phyloP scores from a whole-genome alignment of 2,329 filamentous ascomycete species.

The Emergomyces africanus region DNA sequence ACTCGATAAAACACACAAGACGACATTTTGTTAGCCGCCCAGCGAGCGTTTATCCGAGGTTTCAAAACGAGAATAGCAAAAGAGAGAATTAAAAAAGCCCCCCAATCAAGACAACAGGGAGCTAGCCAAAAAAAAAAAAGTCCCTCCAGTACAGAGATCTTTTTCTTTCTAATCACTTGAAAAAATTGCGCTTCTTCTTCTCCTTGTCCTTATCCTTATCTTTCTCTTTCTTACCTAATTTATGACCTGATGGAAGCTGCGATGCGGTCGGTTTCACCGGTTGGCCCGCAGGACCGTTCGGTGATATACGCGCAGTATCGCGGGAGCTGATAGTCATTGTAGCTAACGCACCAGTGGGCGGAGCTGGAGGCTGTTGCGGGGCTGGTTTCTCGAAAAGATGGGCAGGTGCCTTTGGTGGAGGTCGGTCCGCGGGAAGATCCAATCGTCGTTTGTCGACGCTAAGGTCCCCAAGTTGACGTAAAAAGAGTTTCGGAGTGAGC shows the following conservation, averaged over 20 bases:
- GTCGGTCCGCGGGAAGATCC: conserved; percentile 67
- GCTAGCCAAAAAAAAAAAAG: background rate
- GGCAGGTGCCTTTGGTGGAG: conserved; percentile 67
- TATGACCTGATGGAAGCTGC: conserved; percentile 16
- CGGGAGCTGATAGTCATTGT: conserved; percentile 25
- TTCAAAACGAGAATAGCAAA: background rate
- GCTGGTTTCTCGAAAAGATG: conserved; percentile 65
- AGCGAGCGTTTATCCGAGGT: background rate
- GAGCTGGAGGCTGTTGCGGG: conserved; percentile 13
- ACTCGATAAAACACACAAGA: background rate
- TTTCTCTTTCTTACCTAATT: conserved; percentile 37
- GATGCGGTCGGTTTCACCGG: background rate
- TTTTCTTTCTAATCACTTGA: conserved; percentile 20
- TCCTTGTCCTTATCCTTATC: conserved; percentile 24
- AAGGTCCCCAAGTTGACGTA: conserved; percentile 71
- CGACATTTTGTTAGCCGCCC: background rate
- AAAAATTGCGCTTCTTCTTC: conserved; percentile 47
- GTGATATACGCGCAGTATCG: conserved; percentile 13
- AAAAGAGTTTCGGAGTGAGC: conserved; percentile 70
- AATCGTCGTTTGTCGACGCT: conserved; percentile 61
- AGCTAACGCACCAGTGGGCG: conserved; percentile 19
- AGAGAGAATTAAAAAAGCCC: background rate
- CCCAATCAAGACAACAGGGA: background rate
- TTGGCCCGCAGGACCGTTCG: conserved; percentile 3
- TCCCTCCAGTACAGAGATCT: background rate